These are phyloP conservation scores for Solanum aculeatissimum DNA, from an alignment of 305 asterid genomes.

Conservation along the genomic window DNA sequence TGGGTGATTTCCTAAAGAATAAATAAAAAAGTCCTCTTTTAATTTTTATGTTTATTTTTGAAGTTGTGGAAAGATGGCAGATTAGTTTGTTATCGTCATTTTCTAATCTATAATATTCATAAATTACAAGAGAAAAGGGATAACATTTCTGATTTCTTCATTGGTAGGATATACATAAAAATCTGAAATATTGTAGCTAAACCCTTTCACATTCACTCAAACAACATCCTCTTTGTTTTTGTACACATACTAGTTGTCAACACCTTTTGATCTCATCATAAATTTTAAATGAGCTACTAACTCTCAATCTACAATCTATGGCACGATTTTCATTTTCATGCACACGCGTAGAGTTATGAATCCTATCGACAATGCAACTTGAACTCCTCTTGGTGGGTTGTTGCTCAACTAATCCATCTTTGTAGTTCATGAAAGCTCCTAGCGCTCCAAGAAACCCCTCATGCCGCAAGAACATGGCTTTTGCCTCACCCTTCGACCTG, in stretches of 20 bases:
- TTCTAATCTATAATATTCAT: neutral
- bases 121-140: neutral
- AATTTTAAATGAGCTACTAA: constrained; percentile 6
- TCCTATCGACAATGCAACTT: constrained; percentile 12
- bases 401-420: constrained; percentile 27
- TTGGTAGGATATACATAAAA: neutral
- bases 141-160: neutral
- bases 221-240: neutral
- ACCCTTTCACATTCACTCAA: neutral
- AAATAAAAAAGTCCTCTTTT: neutral
- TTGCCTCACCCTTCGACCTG: constrained; percentile 92
- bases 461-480: constrained; percentile 67
- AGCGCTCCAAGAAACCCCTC: constrained; percentile 88
- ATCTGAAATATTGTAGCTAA: neutral
- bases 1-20: neutral
- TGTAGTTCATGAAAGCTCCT: constrained; percentile 59
- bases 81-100: too few species aligned
- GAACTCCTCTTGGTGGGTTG: constrained; percentile 8
- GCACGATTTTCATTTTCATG: constrained; percentile 32
- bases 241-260: neutral
- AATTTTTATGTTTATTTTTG: neutral
- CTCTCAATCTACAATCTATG: constrained; percentile 37
- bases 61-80: neutral
- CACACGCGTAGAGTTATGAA: constrained; percentile 15
- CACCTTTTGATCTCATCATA: neutral